These are phyloP conservation scores for Puccinia brachypodii DNA, from an alignment of 1,284 basidiomycete genomes.

Conservation along the genomic window DNA sequence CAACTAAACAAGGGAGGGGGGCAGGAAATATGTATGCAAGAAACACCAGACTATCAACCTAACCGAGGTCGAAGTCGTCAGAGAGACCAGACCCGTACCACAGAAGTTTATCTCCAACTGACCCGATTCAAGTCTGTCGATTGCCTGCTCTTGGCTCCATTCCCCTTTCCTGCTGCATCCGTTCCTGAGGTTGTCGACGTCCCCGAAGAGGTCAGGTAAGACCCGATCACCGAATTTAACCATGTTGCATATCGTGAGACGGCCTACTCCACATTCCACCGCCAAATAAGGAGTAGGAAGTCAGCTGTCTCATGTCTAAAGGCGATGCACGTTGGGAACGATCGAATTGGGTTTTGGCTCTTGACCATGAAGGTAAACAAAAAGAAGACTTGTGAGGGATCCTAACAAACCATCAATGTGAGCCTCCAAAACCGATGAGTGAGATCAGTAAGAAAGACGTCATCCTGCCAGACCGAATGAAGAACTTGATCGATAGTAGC, in stretches of 20 bases:
- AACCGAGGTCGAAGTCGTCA: constrained; percentile 39
- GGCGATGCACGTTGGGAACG: not conserved
- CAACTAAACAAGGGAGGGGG: constrained; percentile 14
- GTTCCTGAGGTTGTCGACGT: not conserved
- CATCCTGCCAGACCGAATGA: constrained; percentile 36
- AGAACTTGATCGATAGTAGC: constrained; percentile 13
- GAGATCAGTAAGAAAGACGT: constrained; percentile 43
- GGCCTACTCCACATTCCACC: constrained; percentile 1
- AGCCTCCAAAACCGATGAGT: constrained; percentile 47
- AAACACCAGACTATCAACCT: constrained; percentile 38
- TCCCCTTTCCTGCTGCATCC: not conserved
- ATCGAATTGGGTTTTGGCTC: not conserved
- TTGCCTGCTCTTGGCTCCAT: not conserved
- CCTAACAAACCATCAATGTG: constrained; percentile 38
- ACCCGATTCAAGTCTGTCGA: constrained; percentile 39
- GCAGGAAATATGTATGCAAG: constrained; percentile 14
- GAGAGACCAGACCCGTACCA: constrained; percentile 36
- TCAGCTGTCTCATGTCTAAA: not conserved
- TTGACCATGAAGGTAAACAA: not conserved
- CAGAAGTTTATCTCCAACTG: constrained; percentile 36
- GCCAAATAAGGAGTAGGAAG: not conserved
- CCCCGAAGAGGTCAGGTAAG: constrained; percentile 12
- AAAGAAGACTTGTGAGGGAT: not conserved
- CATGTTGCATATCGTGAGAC: constrained; percentile 40
- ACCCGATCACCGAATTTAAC: constrained; percentile 13